Conservation (phyloP, 331 rosid species). For the Phaseolus coccineus region DNA sequence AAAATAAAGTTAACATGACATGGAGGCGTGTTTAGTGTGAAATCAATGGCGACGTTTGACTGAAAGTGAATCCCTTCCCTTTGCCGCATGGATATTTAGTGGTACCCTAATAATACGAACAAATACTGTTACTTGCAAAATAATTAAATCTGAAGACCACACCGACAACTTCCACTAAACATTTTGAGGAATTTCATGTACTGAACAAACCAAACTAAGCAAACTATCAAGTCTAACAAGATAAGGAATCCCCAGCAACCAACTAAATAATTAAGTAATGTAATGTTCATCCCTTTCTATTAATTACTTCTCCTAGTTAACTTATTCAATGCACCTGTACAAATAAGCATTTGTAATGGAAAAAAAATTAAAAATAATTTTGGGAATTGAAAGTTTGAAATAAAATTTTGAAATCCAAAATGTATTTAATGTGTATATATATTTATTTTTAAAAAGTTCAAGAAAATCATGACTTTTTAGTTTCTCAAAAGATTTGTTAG, state of each 20-base stretch:
- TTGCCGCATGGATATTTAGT: too few relatives aligned
- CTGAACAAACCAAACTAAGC: background rate
- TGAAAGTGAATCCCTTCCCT: background rate
- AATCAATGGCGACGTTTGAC: constrained; percentile 10
- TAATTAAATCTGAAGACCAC: constrained; percentile 28
- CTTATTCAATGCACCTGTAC: background rate
- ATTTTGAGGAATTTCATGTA: constrained; percentile 11
- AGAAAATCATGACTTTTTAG: too few relatives aligned
- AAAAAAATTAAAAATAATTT: too few relatives aligned
- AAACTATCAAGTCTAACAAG: background rate
- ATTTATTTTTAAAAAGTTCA: too few relatives aligned
- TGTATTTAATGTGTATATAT: too few relatives aligned
- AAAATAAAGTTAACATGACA: background rate
- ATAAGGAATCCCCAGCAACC: constrained; percentile 16
- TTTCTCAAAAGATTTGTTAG: too few relatives aligned
- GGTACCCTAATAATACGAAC: too few relatives aligned
- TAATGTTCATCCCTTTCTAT: background rate
- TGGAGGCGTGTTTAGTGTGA: constrained; percentile 37
- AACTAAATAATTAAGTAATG: background rate
- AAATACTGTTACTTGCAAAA: constrained; percentile 16
- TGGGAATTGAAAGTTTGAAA: too few relatives aligned
- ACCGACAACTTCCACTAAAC: constrained; percentile 32
- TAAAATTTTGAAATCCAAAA: too few relatives aligned
- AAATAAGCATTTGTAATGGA: background rate
- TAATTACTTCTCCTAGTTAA: background rate